Percentiles rank a stretch among this genome's conserved stretches.
phyloP scores from a whole-genome alignment of 306 rosid species.

The Mucuna pruriens region DNA sequence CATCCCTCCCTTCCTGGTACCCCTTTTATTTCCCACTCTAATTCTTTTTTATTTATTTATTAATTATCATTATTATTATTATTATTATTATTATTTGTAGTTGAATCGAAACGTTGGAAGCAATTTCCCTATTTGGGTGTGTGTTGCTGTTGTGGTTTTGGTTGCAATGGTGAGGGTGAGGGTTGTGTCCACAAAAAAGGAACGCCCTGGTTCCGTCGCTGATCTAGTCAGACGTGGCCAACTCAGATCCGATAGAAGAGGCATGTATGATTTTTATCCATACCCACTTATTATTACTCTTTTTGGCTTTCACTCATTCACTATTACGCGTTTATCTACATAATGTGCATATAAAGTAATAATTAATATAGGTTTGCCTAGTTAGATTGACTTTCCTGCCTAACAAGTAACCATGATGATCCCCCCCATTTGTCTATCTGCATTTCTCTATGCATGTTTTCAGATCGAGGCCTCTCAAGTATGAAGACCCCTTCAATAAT shows the following conservation, averaged over 20 bases:
- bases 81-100: conserved; percentile 21
- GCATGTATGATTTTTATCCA: conserved; percentile 88
- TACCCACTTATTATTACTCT: not conserved
- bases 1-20: conserved; percentile 24
- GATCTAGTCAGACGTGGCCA: conserved; percentile 97
- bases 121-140: conserved; percentile 66
- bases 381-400: not conserved
- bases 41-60: not conserved
- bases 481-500: conserved; percentile 92
- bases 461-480: conserved; percentile 88
- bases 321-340: not conserved
- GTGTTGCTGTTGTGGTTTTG: conserved; percentile 60
- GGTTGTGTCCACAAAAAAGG: conserved; percentile 46
- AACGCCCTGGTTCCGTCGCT: conserved; percentile 84
- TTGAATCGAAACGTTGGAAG: conserved; percentile 46
- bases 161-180: conserved; percentile 50
- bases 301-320: not conserved
- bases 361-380: not conserved
- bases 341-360: not conserved
- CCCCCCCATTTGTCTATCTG: conserved; percentile 10
- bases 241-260: conserved; percentile 96
- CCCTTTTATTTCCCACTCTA: not conserved
- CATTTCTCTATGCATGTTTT: conserved; percentile 18
- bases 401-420: not conserved
- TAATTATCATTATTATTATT: not conserved